A percentile compares a stretch with the other conserved stretches of the same genome.
Conservation (phyloP, 1,284 basidiomycete species). For the Trametes sp. region DNA sequence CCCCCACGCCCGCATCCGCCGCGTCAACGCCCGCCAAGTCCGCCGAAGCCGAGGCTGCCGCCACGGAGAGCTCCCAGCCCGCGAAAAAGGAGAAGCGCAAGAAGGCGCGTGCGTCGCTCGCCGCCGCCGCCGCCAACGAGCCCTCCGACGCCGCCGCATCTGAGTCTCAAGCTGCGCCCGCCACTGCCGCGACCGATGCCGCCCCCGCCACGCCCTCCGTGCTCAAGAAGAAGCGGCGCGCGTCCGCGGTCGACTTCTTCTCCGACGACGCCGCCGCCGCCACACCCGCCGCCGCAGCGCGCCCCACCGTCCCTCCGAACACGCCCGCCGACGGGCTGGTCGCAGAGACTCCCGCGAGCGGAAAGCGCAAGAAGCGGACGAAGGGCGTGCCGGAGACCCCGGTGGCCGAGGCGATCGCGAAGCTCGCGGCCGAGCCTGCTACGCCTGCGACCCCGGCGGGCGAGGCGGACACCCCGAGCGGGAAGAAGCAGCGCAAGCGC, state of each 20-base stretch:
- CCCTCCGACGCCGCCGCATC: slow-evolving; percentile 18
- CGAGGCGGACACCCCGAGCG: slow-evolving; percentile 20
- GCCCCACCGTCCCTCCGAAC: slow-evolving; percentile 33
- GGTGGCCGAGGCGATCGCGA: slow-evolving; percentile 35
- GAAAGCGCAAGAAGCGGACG: slow-evolving; percentile 33
- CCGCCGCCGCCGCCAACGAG: slow-evolving; percentile 20
- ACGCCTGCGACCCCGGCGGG: slow-evolving; percentile 17
- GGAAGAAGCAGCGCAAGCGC: slow-evolving; percentile 47
- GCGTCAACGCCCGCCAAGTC: background rate
- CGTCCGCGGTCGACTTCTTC: slow-evolving; percentile 41
- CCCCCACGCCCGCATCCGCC: too few species aligned
- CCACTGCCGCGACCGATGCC: slow-evolving; percentile 13
- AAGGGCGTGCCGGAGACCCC: slow-evolving; percentile 37
- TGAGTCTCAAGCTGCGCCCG: slow-evolving; percentile 17
- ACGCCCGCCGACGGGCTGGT: slow-evolving; percentile 38
- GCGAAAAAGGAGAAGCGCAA: slow-evolving; percentile 36
- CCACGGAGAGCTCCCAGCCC: slow-evolving; percentile 13
- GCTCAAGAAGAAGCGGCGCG: slow-evolving; percentile 36
- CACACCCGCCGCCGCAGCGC: slow-evolving; percentile 12
- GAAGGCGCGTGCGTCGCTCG: slow-evolving; percentile 24
- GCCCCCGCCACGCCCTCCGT: slow-evolving; percentile 30
- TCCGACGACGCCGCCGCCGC: slow-evolving; percentile 28
- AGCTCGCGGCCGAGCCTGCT: slow-evolving; percentile 30
- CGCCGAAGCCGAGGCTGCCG: slow-evolving; percentile 25
- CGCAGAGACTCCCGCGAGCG: slow-evolving; percentile 25